phyloP scores from a whole-genome alignment of 202 grass and related monocot genomes.

The Brachypodium distachyon region DNA sequence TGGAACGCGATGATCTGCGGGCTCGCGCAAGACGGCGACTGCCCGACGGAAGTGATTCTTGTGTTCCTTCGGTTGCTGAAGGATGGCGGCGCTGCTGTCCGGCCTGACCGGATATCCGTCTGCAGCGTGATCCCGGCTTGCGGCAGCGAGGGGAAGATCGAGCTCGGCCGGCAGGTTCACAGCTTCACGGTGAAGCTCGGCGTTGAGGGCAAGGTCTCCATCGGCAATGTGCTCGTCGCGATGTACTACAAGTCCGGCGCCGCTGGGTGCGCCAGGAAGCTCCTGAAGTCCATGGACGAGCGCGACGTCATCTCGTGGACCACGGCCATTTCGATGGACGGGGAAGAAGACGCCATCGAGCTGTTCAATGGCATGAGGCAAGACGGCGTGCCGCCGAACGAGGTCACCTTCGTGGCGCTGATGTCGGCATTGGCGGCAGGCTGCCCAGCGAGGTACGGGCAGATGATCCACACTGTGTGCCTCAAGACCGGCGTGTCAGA shows the following conservation, averaged over 20 bases:
- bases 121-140: conserved; percentile 57
- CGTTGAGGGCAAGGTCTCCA: conserved; percentile 24
- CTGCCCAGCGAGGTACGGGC: conserved; percentile 27
- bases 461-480: conserved; percentile 62
- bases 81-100: conserved; percentile 23
- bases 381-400: conserved; percentile 53
- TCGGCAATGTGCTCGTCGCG: conserved; percentile 72
- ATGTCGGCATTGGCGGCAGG: conserved; percentile 45
- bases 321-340: conserved; percentile 71
- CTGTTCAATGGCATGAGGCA: conserved; percentile 60
- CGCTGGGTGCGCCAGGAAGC: conserved; percentile 20
- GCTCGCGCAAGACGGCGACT: conserved; percentile 45
- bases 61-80: conserved; percentile 57
- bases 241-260: conserved; percentile 69
- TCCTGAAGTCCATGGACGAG: conserved; percentile 43
- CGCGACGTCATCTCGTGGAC: conserved; percentile 80
- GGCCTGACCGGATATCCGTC: conserved; percentile 64
- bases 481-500: conserved; percentile 42
- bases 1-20: conserved; percentile 82
- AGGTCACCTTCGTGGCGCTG: conserved; percentile 81
- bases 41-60: conserved; percentile 28
- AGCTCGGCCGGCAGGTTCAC: conserved; percentile 62
- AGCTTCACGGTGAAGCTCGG: conserved; percentile 56
- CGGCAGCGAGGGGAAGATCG: conserved; percentile 14
- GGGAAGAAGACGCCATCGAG: conserved; percentile 28